These are phyloP conservation scores for Talaromyces adpressus DNA, from an alignment of 495 filamentous ascomycete genomes.

Conservation along the genomic window DNA sequence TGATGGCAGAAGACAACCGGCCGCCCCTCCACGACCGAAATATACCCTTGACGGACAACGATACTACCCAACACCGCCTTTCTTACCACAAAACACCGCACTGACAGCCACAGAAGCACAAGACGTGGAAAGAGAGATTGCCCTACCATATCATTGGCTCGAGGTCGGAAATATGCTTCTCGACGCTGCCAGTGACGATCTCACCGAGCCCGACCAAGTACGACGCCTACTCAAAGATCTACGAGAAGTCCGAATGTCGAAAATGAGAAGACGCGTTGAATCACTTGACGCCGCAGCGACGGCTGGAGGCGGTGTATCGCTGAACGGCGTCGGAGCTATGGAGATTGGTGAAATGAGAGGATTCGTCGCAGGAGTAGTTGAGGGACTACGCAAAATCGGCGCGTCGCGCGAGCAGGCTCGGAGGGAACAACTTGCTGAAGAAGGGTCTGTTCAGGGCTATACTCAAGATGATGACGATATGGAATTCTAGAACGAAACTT, in stretches of 20 bases:
- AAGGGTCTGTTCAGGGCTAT: conserved; percentile 33
- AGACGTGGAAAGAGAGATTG: conserved; percentile 15
- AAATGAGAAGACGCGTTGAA: conserved; percentile 70
- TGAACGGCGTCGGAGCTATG: conserved; percentile 86
- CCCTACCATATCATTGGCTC: conserved; percentile 88
- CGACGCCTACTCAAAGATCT: conserved; percentile 72
- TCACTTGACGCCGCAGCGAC: conserved; percentile 55
- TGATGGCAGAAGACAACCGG: conserved; percentile 17
- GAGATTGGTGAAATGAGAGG: conserved; percentile 81
- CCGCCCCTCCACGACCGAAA: conserved; percentile 28
- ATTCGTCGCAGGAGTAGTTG: conserved; percentile 79
- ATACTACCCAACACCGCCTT: conserved; percentile 36
- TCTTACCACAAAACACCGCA: conserved; percentile 33
- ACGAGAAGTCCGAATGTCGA: conserved; percentile 80
- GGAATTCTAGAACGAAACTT: conserved; percentile 31
- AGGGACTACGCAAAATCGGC: conserved; percentile 59
- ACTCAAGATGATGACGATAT: conserved; percentile 42
- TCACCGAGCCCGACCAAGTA: conserved; percentile 67
- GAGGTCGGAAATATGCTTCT: conserved; percentile 82
- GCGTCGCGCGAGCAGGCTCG: conserved; percentile 42
- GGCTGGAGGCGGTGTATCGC: conserved; percentile 59
- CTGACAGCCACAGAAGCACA: conserved; percentile 17
- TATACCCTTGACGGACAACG: conserved; percentile 35
- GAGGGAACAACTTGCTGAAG: conserved; percentile 38
- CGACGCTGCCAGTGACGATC: conserved; percentile 76